A percentile compares a stretch with the other conserved stretches of the same genome.
phyloP scores from a whole-genome alignment of 179 eudicot species.

The Nepenthes alata region DNA sequence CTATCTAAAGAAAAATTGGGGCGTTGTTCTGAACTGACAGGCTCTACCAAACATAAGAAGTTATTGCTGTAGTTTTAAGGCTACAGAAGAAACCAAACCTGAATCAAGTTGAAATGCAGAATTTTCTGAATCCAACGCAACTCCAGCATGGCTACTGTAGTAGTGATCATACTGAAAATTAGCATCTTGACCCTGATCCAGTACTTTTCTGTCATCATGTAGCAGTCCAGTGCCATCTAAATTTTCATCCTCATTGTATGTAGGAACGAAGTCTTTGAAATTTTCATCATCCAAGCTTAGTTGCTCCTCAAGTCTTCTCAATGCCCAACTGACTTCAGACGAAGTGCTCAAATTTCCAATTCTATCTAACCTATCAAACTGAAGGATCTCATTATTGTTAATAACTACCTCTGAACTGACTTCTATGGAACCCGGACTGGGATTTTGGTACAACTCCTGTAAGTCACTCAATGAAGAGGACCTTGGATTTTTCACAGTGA shows the following conservation, averaged over 20 bases:
- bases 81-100: constrained; percentile 22
- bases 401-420: constrained; percentile 42
- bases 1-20: neutral
- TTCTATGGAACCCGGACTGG: constrained; percentile 61
- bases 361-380: constrained; percentile 16
- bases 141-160: constrained; percentile 15
- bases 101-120: constrained; percentile 20
- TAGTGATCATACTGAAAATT: constrained; percentile 12
- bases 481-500: constrained; percentile 31
- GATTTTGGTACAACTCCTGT: constrained; percentile 31
- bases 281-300: constrained; percentile 70
- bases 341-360: constrained; percentile 19
- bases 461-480: constrained; percentile 31
- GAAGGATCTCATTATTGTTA: constrained; percentile 19
- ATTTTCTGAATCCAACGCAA: constrained; percentile 19
- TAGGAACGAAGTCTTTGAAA: constrained; percentile 22
- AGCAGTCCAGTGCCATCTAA: constrained; percentile 23
- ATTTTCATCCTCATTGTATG: constrained; percentile 26
- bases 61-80: neutral
- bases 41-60: too few relatives aligned
- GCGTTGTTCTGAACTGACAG: neutral
- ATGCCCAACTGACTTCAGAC: constrained; percentile 43
- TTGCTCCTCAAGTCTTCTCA: constrained; percentile 59
- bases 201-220: neutral
- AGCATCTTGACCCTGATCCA: neutral